Base-by-base conservation (phyloP, 2,329 filamentous ascomycete genomes). In the Calonectria honghensis region DNA sequence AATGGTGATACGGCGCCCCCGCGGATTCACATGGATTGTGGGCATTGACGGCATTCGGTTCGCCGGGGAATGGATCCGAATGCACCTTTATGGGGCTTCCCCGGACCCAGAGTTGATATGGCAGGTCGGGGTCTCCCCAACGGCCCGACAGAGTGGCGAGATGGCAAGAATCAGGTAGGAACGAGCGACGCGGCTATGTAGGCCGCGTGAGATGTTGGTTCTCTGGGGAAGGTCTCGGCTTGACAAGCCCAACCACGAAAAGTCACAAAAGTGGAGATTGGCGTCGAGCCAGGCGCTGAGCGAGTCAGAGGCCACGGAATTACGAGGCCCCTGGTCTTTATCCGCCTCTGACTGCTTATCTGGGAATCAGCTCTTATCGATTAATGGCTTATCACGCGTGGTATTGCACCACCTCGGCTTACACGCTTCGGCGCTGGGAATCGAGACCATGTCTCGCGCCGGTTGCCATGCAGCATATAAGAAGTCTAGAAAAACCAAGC, bases 301-400 rank as follows among this genome's bases (percentile, higher is more conserved):
- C 57, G 14, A 61, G 41, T 61, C 57, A 61, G 35, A 24, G 57
- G 18, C 7, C 32, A 4, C 29, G 11, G 7, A 27, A 27, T 39
- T 37, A 6, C 5, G 4, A 39, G 16, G n/a, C 32, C 31, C 57
- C 35, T 29, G 57, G 35, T 41, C 35, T n/a, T 39, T 61, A 61
- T 61, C 57, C 57, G 57, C 32, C n/a, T 27, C 13, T 1, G 35
- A 27, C 35, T 61, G 35, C 57, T 61, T 61, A 41, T 61, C 35
- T 14, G 13, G 57, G 57, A 41, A 18, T 18, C 35, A 24, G 32
- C 45, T 61, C 35, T 61, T 61, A 61, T 61, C 57, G 35, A 61
- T 41, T 41, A 24, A 20, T 24, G 45, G 45, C 24, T 9, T 29
- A 29, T 31, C 51, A 6, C 27, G 16, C 16, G 32, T 9, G 14